Evolutionary conservation across 1,139 yeast species (phyloP), one percentile per base, ranked within the genome.

Genomic region (Candida frijolesensis): DNA sequence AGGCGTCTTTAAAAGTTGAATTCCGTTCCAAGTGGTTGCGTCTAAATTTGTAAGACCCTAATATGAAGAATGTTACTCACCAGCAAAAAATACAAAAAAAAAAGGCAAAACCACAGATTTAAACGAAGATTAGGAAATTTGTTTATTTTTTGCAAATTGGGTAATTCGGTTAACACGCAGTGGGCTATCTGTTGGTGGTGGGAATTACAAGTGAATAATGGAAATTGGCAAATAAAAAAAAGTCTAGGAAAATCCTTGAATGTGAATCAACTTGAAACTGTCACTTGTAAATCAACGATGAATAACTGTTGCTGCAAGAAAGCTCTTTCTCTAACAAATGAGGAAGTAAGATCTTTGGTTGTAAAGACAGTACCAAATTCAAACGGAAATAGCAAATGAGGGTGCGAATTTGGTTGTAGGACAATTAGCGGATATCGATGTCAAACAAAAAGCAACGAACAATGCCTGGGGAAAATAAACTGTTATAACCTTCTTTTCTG

Each of bases 41-140:
- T 38, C 38, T 25, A 22, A 22, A 22, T 11, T 22, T 38, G 42
- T n/a, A 38, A 22, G 42, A 38, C 30, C 42, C 42, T 19, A 22
- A 38, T 38, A 22, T 38, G 42, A 38, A 38, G 42, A 38, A 38
- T 38, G 42, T 38, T 38, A 38, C 30, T 38, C 18, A 29, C 11
- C n/a, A 34, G 4, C 8, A 34, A 34, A 32, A 32, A 32, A 32
- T 2, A 32, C 14, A 32, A 19, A 7, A 37, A 12, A 37, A 38
- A 18, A 18, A 22, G 12, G 18, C 10, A 11, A 18, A 11, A 19
- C 18, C 41, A 37, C 41, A 18, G 41, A 37, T 18, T 37, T 37
- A 37, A 38, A 38, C 42, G 30, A 38, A 38, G 14, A 22, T 38
- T 19, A 14, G 11, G 42, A 12, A 4, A 12, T 38, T 38, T 38